Evolutionary conservation across 768 basidiomycete genomes (phyloP), one percentile per base, ranked within the genome.

Genomic region (Hygrophoropsis aurantiaca): DNA sequence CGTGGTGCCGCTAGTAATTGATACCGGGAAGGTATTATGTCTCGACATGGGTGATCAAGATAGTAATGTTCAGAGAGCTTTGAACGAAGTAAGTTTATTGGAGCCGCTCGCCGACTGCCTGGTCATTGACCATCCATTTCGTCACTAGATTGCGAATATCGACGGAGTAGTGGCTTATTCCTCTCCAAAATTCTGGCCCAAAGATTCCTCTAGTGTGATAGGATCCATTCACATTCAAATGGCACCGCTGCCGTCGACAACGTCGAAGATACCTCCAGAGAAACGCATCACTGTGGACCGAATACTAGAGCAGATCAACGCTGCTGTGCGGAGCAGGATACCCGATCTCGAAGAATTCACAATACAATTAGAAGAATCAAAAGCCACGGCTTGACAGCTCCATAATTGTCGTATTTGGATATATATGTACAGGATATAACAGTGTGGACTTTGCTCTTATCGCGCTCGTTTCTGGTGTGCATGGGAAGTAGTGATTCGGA

Each of bases 171-270:
- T 78, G 2, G 89, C 89, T 2, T 95, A 88, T 67, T 82, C 82
- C 3, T 74, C 78, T 1, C 82, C 94, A 0, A 80, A 91, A 20
- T 97, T 99, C 67, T 98, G 97, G 97, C 94, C 94, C 0, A 94
- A 95, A 67, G 94, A 97, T 65, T 80, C 90, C 4, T 77, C 80
- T 3, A 84, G 81, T 37, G 63, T 97, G 32, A 83, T 97, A 56
- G 97, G 95, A 19, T 92, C 91, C 6, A 91, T 98, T 46, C 92
- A 90, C 61, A 81, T 99, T 40, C 90, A 91, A 54, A 77, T 99
- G n/a, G 74, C 80, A 8, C 79, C 27, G 7, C 6, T 30, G 13
- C 27, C 27, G 27, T 30, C 27, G 13, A 13, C 6, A 6, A 13
- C 27, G 27, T 30, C 27, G 27, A 13, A 78, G 9, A 82, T 86